Base-by-base conservation (phyloP, 2,329 filamentous ascomycete genomes). In the Pseudogymnoascus sp. region DNA sequence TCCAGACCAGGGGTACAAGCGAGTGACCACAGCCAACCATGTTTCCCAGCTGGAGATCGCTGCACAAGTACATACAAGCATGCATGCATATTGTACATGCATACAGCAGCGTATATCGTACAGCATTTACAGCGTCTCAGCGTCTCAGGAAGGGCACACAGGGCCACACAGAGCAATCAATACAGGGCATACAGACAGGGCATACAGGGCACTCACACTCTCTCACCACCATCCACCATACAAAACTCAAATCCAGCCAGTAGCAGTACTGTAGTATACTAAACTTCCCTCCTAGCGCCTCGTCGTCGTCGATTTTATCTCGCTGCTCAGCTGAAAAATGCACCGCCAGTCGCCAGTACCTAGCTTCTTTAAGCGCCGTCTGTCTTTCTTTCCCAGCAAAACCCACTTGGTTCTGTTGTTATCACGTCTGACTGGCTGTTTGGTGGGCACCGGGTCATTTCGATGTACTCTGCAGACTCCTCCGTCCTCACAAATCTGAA, bases 31-130 rank as follows among this genome's bases (percentile, higher is more conserved):
- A 6, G 4, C n/a, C n/a, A 34, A 57, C 28, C 51, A 57, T 57
- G 51, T 57, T 57, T 57, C 51, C 51, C 51, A 57, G 51, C 16
- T 57, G 51, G 51, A 57, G 51, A 36, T 57, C 51, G 4, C 25
- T 57, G 51, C 16, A 57, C 51, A 36, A 57, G 51, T 57, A 54
- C 48, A 14, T 51, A 51, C 45, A n/a, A 28, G 7, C 45, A 28
- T 51, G 34, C 25, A 16, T 54, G 48, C 51, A 51, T 14, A 36
- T 36, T 14, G 41, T 10, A 45, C 10, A 45, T 41, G 37, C 39
- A 19, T 10, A 8, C 39, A 31, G 41, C 10, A 21, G 41, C 10
- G 41, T 21, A 21, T 4, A 21, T 16, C 10, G 41, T 21, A 21
- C 41, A 21, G 16, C 16, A 45, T 34, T 34, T 34, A 34, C 31